phyloP scores from a whole-genome alignment of 2,329 filamentous ascomycete genomes.

The Biscogniauxia sp. region DNA sequence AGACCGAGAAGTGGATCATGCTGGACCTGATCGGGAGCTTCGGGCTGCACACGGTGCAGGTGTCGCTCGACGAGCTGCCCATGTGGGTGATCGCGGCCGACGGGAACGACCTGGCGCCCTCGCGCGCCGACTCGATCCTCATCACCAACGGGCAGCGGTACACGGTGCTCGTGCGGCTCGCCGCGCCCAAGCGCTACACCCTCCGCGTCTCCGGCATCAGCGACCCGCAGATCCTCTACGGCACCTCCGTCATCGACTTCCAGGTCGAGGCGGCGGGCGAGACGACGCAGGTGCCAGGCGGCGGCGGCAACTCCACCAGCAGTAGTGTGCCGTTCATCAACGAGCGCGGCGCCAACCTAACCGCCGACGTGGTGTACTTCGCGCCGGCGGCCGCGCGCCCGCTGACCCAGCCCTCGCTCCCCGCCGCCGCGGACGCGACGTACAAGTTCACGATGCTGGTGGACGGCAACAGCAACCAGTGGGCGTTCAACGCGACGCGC shows the following conservation, averaged over 20 bases:
- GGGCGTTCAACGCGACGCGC: constrained; percentile 50
- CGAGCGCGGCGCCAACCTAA: constrained; percentile 44
- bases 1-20: constrained; percentile 45
- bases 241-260: constrained; percentile 47
- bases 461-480: constrained; percentile 47
- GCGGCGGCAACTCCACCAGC: too few relatives aligned
- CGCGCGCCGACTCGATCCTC: constrained; percentile 45
- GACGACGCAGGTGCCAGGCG: constrained; percentile 21
- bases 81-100: constrained; percentile 56
- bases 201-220: constrained; percentile 51
- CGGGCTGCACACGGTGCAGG: constrained; percentile 42
- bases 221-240: constrained; percentile 54
- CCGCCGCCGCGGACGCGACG: constrained; percentile 43
- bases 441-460: constrained; percentile 38
- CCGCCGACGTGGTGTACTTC: constrained; percentile 42
- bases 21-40: constrained; percentile 55
- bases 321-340: constrained; percentile 51
- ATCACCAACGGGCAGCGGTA: constrained; percentile 53
- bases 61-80: constrained; percentile 52
- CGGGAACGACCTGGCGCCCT: constrained; percentile 52
- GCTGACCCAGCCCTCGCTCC: constrained; percentile 45
- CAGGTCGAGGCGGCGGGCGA: constrained; percentile 18
- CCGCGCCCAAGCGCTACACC: constrained; percentile 48
- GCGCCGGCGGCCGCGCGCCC: constrained; percentile 42
- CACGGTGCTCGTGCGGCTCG: constrained; percentile 48